Conservation (phyloP, 2,329 filamentous ascomycete genomes). For the Aureobasidium sp. region DNA sequence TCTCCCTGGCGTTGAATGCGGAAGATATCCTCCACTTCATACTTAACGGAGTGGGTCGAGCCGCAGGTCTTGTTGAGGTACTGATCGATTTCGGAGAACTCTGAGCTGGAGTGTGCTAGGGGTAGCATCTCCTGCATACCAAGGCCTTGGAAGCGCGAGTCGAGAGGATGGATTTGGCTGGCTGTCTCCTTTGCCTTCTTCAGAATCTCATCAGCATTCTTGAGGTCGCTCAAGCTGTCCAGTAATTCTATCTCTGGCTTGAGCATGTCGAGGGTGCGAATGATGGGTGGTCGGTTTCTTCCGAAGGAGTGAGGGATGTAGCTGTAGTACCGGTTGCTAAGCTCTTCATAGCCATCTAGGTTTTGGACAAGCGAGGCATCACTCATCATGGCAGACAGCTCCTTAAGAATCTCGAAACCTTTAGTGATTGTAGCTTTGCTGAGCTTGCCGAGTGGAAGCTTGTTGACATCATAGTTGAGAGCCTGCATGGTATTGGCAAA, state of each 20-base stretch:
- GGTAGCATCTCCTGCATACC: constrained; percentile 68
- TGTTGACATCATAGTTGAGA: constrained; percentile 64
- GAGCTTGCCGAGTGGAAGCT: constrained; percentile 75
- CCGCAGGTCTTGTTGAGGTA: constrained; percentile 64
- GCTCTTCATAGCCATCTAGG: constrained; percentile 38
- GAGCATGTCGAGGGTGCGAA: constrained; percentile 47
- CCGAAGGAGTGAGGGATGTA: constrained; percentile 77
- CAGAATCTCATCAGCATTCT: constrained; percentile 69
- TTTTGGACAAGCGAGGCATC: constrained; percentile 42
- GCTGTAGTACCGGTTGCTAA: constrained; percentile 74
- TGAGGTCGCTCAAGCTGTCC: constrained; percentile 77
- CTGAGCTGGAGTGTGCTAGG: constrained; percentile 47
- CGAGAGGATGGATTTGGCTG: constrained; percentile 52
- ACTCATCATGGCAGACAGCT: constrained; percentile 59
- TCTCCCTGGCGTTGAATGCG: constrained; percentile 71
- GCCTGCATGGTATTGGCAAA: constrained; percentile 58
- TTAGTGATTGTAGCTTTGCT: constrained; percentile 67
- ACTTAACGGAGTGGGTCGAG: constrained; percentile 52
- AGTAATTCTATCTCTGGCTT: constrained; percentile 73
- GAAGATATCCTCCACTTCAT: constrained; percentile 66
- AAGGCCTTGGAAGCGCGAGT: constrained; percentile 63
- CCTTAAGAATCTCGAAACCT: constrained; percentile 70
- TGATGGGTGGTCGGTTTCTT: constrained; percentile 61
- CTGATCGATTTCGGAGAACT: constrained; percentile 55
- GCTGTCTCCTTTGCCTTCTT: constrained; percentile 47